Evolutionary conservation across 345 rosid species (phyloP).

Genomic region (Geranium rotundifolium): DNA sequence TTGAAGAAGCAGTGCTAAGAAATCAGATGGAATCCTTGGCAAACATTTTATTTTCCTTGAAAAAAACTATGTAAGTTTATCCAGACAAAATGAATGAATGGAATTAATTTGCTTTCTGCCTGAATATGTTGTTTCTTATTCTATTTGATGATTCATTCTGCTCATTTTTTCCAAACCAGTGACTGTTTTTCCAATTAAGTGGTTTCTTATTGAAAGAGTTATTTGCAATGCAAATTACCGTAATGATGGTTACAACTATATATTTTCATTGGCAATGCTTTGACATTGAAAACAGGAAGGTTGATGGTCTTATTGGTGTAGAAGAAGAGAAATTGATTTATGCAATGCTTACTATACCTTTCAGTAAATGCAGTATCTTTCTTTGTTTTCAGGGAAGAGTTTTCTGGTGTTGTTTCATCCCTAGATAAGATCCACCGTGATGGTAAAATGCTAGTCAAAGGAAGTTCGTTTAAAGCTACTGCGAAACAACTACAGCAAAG

Average conservation of each 20-base stretch:
- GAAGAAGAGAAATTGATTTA: neutral
- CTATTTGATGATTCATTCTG: too few relatives aligned
- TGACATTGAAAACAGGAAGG: too few relatives aligned
- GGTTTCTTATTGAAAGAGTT: too few relatives aligned
- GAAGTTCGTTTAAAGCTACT: conserved; percentile 29
- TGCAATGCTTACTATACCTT: neutral
- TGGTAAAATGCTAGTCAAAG: conserved; percentile 40
- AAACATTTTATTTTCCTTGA: conserved; percentile 44
- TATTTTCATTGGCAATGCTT: too few relatives aligned
- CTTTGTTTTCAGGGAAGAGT: conserved; percentile 41
- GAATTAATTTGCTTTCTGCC: neutral
- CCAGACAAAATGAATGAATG: neutral
- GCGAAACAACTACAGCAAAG: conserved; percentile 37
- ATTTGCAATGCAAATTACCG: too few relatives aligned
- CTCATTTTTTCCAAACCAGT: too few relatives aligned
- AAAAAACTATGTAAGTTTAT: conserved; percentile 36
- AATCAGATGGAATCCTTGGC: conserved; percentile 67
- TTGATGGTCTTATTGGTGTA: neutral
- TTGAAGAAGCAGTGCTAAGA: conserved; percentile 42
- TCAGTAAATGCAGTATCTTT: neutral
- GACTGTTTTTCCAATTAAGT: too few relatives aligned
- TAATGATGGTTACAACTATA: too few relatives aligned
- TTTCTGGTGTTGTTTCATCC: conserved; percentile 35
- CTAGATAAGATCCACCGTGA: conserved; percentile 47
- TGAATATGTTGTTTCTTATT: neutral